A percentile compares a stretch with the other conserved stretches of the same genome.
phyloP scores from a whole-genome alignment of 1,284 basidiomycete genomes.

The Papiliotrema flavescens region DNA sequence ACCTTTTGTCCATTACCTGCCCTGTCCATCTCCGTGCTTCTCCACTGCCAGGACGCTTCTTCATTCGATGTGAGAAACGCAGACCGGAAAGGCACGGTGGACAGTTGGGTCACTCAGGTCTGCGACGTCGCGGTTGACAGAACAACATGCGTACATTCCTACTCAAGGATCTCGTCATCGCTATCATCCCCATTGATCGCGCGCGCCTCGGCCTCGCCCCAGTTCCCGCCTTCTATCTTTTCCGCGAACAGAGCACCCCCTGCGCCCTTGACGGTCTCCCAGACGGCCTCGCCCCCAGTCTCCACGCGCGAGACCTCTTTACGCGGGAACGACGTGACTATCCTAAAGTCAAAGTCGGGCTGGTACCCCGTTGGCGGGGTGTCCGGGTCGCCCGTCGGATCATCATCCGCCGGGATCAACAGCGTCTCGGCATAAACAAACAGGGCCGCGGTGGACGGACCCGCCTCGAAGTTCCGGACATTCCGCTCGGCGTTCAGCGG shows the following conservation, averaged over 20 bases:
- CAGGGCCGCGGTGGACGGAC: slow-evolving; percentile 26
- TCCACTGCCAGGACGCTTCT: too few relatives aligned
- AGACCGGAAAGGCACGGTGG: too few relatives aligned
- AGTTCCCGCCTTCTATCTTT: slow-evolving; percentile 30
- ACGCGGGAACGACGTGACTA: slow-evolving; percentile 43
- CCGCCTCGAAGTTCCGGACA: slow-evolving; percentile 29
- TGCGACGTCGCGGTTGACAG: too few relatives aligned
- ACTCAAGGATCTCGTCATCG: slow-evolving; percentile 3
- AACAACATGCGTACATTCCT: not conserved
- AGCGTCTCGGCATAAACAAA: slow-evolving; percentile 47
- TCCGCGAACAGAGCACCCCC: slow-evolving; percentile 47
- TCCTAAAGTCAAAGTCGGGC: slow-evolving; percentile 31
- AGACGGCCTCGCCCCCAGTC: slow-evolving; percentile 30
- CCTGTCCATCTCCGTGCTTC: too few relatives aligned
- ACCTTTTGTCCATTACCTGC: too few relatives aligned
- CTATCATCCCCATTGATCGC: slow-evolving; percentile 6
- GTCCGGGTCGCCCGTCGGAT: slow-evolving; percentile 27
- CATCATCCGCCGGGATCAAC: slow-evolving; percentile 27
- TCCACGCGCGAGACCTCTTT: slow-evolving; percentile 32
- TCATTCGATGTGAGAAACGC: too few relatives aligned
- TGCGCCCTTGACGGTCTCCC: slow-evolving; percentile 37
- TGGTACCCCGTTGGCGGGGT: slow-evolving; percentile 33
- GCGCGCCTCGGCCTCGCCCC: slow-evolving; percentile 25
- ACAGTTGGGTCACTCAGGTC: too few relatives aligned
- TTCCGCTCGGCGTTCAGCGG: slow-evolving; percentile 35